phyloP scores from a whole-genome alignment of 805 yeast species.

The Metschnikowia koreensis region DNA sequence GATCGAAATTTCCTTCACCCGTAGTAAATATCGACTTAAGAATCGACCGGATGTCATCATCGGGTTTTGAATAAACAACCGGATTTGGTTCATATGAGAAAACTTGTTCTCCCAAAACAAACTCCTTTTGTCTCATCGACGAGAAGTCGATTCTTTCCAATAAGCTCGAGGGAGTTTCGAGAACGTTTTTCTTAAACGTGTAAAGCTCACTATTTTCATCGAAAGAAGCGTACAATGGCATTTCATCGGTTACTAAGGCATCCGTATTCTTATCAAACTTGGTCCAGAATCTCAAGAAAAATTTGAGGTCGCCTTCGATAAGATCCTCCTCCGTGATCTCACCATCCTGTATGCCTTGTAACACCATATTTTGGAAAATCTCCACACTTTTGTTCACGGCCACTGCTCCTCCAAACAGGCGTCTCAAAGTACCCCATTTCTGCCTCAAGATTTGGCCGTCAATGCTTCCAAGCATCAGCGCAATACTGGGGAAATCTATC shows the following conservation, averaged over 20 bases:
- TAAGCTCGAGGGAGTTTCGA: conserved; percentile 14
- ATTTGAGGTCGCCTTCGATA: conserved; percentile 47
- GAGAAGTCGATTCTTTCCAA: conserved; percentile 49
- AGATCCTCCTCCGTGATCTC: conserved; percentile 49
- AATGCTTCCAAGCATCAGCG: conserved; percentile 44
- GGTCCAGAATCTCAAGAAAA: conserved; percentile 65
- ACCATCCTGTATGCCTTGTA: conserved; percentile 57
- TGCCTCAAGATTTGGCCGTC: conserved; percentile 48
- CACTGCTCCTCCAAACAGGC: conserved; percentile 40
- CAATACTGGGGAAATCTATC: conserved; percentile 66
- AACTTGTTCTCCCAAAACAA: conserved; percentile 43
- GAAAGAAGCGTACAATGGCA: conserved; percentile 40
- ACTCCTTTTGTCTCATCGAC: conserved; percentile 73
- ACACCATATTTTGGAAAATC: conserved; percentile 66
- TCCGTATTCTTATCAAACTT: conserved; percentile 42
- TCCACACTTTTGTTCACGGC: conserved; percentile 61
- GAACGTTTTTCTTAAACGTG: conserved; percentile 30
- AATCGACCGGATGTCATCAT: conserved; percentile 39
- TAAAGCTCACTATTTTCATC: conserved; percentile 50
- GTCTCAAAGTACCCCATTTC: conserved; percentile 70
- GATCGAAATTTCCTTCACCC: conserved; percentile 45
- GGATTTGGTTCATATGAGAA: conserved; percentile 37
- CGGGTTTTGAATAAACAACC: conserved; percentile 3
- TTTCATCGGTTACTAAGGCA: conserved; percentile 27
- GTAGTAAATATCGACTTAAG: conserved; percentile 62